These are phyloP conservation scores for Rosa lucieae DNA, from an alignment of 306 rosid genomes.

Conservation along the genomic window DNA sequence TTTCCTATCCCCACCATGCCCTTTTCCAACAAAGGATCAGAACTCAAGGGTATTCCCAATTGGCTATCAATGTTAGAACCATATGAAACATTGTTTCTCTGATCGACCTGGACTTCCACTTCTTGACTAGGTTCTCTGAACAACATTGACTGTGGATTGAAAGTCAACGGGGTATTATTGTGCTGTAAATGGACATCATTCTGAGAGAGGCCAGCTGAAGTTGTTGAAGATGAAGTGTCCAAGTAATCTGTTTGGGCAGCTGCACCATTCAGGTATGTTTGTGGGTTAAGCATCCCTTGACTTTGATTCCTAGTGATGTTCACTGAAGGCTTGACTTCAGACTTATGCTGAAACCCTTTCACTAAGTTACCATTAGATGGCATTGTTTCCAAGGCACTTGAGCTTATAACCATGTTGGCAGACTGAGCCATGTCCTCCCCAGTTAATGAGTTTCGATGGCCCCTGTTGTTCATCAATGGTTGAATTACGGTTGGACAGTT, in stretches of 20 bases:
- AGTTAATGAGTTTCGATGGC: constrained; percentile 40
- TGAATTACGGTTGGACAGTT: constrained; percentile 62
- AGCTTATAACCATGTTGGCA: constrained; percentile 55
- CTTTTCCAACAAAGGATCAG: constrained; percentile 67
- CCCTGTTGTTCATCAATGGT: constrained; percentile 43
- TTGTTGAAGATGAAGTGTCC: constrained; percentile 94
- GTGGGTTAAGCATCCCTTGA: constrained; percentile 60
- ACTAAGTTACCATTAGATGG: constrained; percentile 54
- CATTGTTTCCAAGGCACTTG: constrained; percentile 52
- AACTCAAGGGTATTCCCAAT: constrained; percentile 51
- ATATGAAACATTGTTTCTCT: constrained; percentile 52
- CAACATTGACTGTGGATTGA: constrained; percentile 64
- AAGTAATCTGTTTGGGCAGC: constrained; percentile 72
- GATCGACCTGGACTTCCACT: constrained; percentile 69
- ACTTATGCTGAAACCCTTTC: constrained; percentile 59
- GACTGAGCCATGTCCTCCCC: constrained; percentile 87
- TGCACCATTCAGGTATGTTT: constrained; percentile 46
- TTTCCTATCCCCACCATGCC: constrained; percentile 52
- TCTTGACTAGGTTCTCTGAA: constrained; percentile 72
- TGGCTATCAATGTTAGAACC: constrained; percentile 59
- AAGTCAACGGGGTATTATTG: constrained; percentile 56
- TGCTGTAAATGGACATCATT: constrained; percentile 66
- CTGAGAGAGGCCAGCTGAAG: constrained; percentile 85
- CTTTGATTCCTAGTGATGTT: constrained; percentile 64
- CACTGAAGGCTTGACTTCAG: constrained; percentile 74